Evolutionary conservation across 306 rosid species (phyloP), one percentile per base, ranked within the genome.

Genomic region (Aeschynomene evenia): DNA sequence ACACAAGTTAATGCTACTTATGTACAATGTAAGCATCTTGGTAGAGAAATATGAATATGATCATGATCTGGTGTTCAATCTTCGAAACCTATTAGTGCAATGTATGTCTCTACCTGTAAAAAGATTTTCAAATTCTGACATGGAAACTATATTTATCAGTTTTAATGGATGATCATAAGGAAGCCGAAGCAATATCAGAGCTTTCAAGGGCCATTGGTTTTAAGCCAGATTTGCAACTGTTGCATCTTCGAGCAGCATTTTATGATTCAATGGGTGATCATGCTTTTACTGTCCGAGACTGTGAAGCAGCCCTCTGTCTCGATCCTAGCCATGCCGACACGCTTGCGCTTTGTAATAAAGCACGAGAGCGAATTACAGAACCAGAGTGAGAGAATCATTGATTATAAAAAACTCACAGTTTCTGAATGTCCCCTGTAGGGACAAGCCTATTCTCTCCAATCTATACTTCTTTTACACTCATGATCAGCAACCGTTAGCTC

Each of bases 231-330:
- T 59, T 89, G 24, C 96, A 89, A 82, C 78, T 91, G 36, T 81
- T 91, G 59, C 87, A 89, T 81, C 98, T 91, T 58, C 91, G 98
- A 79, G 98, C 96, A 7, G 98, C 98, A 16, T 91, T 91, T 78
- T 70, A 89, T 1, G 96, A 91, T 61, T 89, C 96, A 39, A 82
- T 87, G 78, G 76, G 77, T 22, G 88, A 89, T 73, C 79, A 58
- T 58, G 57, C 61, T 66, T 80, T 90, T 43, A 79, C 98, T 0
- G 53, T 87, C 16, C 85, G 77, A 70, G 96, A 91, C 80, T 87
- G 96, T 57, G 88, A 85, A 83, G 98, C 96, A 59, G 91, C 96
- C 31, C 95, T 91, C 14, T 87, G 96, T 75, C 88, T 91, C 39
- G 98, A 91, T 74, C 91, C 96, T 45, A 60, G 28, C 71, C 87